These are phyloP conservation scores for Zarea fungicola DNA, from an alignment of 2,329 filamentous ascomycete species.

Conservation along the genomic window DNA sequence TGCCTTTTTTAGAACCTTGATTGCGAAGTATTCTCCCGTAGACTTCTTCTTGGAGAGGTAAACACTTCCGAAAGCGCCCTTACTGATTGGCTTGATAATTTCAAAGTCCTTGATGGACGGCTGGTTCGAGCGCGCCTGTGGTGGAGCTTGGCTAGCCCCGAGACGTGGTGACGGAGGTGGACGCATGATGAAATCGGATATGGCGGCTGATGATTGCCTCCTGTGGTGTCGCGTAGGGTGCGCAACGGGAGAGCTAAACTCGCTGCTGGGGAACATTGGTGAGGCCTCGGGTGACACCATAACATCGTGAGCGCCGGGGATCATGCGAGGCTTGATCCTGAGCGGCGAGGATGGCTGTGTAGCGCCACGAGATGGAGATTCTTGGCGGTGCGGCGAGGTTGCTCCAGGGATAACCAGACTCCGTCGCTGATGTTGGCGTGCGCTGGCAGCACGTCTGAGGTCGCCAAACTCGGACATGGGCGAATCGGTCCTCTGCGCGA, in stretches of 20 bases:
- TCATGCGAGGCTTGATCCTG: slow-evolving; percentile 73
- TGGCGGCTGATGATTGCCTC: slow-evolving; percentile 84
- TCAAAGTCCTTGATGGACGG: slow-evolving; percentile 99
- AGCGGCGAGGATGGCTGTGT: slow-evolving; percentile 81
- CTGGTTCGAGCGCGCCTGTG: slow-evolving; percentile 80
- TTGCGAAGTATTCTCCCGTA: slow-evolving; percentile 96
- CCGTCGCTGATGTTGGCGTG: slow-evolving; percentile 76
- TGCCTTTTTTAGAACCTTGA: slow-evolving; percentile 98
- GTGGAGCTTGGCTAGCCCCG: slow-evolving; percentile 67
- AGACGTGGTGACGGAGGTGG: slow-evolving; percentile 80
- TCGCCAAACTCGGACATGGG: slow-evolving; percentile 81
- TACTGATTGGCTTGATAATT: slow-evolving; percentile 99
- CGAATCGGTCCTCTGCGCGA: slow-evolving; percentile 72
- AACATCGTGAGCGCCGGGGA: slow-evolving; percentile 55
- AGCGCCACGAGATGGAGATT: slow-evolving; percentile 73
- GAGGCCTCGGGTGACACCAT: slow-evolving; percentile 83
- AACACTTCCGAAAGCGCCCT: slow-evolving; percentile 95
- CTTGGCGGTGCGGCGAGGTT: slow-evolving; percentile 75
- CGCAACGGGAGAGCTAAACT: slow-evolving; percentile 71
- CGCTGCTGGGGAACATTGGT: slow-evolving; percentile 75
- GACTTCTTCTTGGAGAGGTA: slow-evolving; percentile 98
- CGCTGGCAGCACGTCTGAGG: slow-evolving; percentile 69
- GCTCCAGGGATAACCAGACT: slow-evolving; percentile 79
- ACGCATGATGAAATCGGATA: slow-evolving; percentile 62
- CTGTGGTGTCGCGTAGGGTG: slow-evolving; percentile 64